Conservation (phyloP, 768 basidiomycete species). For the Hygrophoropsis aurantiaca region DNA sequence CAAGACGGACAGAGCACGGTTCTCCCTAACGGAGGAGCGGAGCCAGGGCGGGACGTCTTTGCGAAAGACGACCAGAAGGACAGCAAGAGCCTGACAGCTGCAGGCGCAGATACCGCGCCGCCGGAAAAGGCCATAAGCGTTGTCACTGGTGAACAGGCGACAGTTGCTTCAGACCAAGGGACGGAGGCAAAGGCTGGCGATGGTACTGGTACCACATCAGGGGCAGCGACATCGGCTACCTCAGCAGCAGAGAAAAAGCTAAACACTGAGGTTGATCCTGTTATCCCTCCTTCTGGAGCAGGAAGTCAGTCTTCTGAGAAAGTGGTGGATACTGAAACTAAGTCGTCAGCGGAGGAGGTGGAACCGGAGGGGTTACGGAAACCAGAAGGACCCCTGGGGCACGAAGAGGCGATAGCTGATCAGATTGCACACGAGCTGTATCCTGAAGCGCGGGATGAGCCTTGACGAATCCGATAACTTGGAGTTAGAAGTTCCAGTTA, state of each 20-base stretch:
- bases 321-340: conserved; percentile 6
- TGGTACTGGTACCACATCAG: neutral
- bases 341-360: conserved; percentile 8
- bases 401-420: conserved; percentile 50
- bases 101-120: conserved; percentile 12
- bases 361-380: conserved; percentile 9
- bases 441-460: conserved; percentile 32
- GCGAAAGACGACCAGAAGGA: conserved; percentile 48
- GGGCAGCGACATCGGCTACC: neutral
- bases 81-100: conserved; percentile 42
- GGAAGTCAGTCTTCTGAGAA: conserved; percentile 7
- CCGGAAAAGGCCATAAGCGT: conserved; percentile 39
- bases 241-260: conserved; percentile 4
- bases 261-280: neutral
- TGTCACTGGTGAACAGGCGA: conserved; percentile 5
- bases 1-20: conserved; percentile 32
- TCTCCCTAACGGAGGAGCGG: conserved; percentile 51
- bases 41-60: conserved; percentile 78
- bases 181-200: conserved; percentile 5
- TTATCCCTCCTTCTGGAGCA: neutral
- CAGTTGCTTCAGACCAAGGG: conserved; percentile 5
- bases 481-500: too few species aligned
- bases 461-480: too few species aligned
- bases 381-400: conserved; percentile 44
- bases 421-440: conserved; percentile 57